phyloP scores from a whole-genome alignment of 2,329 filamentous ascomycete genomes.

The Beauveria asiatica region DNA sequence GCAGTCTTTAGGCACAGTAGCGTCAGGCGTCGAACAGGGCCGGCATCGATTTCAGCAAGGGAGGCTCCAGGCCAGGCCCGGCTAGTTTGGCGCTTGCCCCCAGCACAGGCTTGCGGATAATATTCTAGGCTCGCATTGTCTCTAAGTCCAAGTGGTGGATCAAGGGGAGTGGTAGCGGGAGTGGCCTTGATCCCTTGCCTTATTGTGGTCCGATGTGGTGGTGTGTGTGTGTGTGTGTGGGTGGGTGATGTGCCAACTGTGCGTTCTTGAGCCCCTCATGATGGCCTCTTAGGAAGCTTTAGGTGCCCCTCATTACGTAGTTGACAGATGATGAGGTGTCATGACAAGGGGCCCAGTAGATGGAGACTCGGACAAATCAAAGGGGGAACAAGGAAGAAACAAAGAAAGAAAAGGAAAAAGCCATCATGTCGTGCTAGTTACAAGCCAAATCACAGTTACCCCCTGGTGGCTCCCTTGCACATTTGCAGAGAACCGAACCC shows the following conservation, averaged over 20 bases:
- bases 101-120: not conserved
- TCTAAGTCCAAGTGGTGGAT: not conserved
- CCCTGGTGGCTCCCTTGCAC: too few relatives aligned
- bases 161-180: not conserved
- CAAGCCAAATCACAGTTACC: too few relatives aligned
- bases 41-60: not conserved
- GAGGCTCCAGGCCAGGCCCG: not conserved
- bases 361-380: not conserved
- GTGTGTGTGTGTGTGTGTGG: not conserved
- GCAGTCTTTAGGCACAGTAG: constrained; percentile 1
- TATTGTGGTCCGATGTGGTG: not conserved
- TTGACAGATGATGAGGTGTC: not conserved
- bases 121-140: not conserved
- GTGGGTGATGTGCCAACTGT: not conserved
- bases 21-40: not conserved
- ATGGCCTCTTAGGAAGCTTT: not conserved
- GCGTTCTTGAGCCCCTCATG: not conserved
- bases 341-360: not conserved
- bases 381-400: not conserved
- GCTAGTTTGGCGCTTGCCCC: not conserved
- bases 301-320: constrained; percentile 2
- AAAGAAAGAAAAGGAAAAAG: not conserved
- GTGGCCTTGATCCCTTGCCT: not conserved
- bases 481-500: not conserved
- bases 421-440: not conserved